Evolutionary conservation across 2,329 filamentous ascomycete species (phyloP).

Genomic region (Phyllosticta paracitricarpa): DNA sequence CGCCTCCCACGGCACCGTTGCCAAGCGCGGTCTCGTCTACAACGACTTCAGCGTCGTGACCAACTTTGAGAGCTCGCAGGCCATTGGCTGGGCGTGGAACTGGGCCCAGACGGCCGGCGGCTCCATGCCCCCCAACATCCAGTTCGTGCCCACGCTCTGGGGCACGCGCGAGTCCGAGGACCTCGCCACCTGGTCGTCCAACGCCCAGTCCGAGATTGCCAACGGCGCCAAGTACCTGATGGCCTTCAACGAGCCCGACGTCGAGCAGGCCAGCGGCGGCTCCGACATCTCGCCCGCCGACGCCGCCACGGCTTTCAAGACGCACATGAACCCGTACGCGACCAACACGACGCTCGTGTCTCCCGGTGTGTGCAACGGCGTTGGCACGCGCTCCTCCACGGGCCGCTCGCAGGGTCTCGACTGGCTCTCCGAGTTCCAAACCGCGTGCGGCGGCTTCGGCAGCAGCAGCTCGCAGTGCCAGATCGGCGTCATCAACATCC

Average conservation of each 20-base stretch:
- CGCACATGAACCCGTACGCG: slow-evolving; percentile 47
- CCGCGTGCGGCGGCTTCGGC: slow-evolving; percentile 42
- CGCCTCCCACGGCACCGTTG: slow-evolving; percentile 14
- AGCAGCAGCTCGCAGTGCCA: slow-evolving; percentile 33
- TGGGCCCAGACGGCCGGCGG: slow-evolving; percentile 43
- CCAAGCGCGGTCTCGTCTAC: slow-evolving; percentile 55
- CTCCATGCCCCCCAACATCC: slow-evolving; percentile 31
- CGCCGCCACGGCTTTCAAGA: slow-evolving; percentile 45
- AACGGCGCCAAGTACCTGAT: slow-evolving; percentile 49
- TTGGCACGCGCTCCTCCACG: slow-evolving; percentile 13
- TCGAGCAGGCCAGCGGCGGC: slow-evolving; percentile 45
- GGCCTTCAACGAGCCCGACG: slow-evolving; percentile 65
- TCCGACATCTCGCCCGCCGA: slow-evolving; percentile 44
- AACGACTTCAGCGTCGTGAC: slow-evolving; percentile 43
- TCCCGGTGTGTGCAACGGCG: slow-evolving; percentile 54
- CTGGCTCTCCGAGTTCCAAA: slow-evolving; percentile 47
- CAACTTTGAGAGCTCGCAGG: slow-evolving; percentile 33
- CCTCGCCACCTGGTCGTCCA: slow-evolving; percentile 40
- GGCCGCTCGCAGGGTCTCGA: slow-evolving; percentile 37
- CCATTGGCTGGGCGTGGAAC: slow-evolving; percentile 53
- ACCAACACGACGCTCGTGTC: slow-evolving; percentile 46
- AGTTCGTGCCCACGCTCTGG: slow-evolving; percentile 59
- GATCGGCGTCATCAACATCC: slow-evolving; percentile 51
- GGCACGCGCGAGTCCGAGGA: slow-evolving; percentile 34
- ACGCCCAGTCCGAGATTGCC: slow-evolving; percentile 43